Percentiles rank a stretch among this genome's conserved stretches.
phyloP scores from a whole-genome alignment of 1,139 yeast species.

The Sugiyamaella castrensis region DNA sequence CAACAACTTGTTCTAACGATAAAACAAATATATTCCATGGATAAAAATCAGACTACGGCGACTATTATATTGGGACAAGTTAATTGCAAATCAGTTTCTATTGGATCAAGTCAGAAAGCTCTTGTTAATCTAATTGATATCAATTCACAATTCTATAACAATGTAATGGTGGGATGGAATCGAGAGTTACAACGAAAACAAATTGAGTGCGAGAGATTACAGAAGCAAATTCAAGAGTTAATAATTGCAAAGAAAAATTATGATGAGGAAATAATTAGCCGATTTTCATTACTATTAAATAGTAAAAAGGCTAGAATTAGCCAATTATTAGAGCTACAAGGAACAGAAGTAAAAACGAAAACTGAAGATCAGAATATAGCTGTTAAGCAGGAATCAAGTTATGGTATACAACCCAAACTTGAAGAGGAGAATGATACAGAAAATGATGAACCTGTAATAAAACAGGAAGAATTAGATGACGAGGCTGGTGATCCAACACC shows the following conservation, averaged over 20 bases:
- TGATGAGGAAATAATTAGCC: conserved; percentile 16
- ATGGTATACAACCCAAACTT: too few relatives aligned
- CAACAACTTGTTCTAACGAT: conserved; percentile 12
- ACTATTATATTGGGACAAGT: conserved; percentile 9
- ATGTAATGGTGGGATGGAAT: background rate
- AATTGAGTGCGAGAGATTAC: conserved; percentile 4
- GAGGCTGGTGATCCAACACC: too few relatives aligned
- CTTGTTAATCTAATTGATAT: conserved; percentile 1
- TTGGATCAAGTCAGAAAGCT: conserved; percentile 5
- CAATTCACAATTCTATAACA: background rate
- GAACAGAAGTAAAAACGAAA: too few relatives aligned
- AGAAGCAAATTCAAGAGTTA: conserved; percentile 18
- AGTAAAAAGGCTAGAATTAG: conserved; percentile 19
- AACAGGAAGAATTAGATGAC: too few relatives aligned
- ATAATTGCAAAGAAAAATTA: conserved; percentile 16
- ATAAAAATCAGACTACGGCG: conserved; percentile 6
- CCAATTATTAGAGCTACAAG: conserved; percentile 9
- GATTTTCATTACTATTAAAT: conserved; percentile 18
- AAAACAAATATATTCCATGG: conserved; percentile 12
- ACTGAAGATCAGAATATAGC: too few relatives aligned
- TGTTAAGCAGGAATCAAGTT: too few relatives aligned
- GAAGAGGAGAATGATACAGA: too few relatives aligned
- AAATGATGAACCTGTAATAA: too few relatives aligned
- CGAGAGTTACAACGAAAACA: conserved; percentile 2
- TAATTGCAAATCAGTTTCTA: background rate